These are phyloP conservation scores for Talaromyces sp. DNA, from an alignment of 2,329 filamentous ascomycete species.

Conservation along the genomic window DNA sequence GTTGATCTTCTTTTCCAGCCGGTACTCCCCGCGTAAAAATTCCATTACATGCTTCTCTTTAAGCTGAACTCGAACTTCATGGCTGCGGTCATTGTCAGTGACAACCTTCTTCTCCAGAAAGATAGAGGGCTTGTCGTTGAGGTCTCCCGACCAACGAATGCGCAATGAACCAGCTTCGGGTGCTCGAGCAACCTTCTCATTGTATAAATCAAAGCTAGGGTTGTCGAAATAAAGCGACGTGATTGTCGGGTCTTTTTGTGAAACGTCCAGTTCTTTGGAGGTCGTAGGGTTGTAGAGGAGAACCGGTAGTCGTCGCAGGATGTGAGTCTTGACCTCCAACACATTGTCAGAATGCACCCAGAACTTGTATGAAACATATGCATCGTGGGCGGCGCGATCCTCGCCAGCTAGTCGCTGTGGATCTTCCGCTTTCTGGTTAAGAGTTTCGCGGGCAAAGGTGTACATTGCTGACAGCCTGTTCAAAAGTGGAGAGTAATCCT, in stretches of 20 bases:
- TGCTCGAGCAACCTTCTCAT: constrained; percentile 71
- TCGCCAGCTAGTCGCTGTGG: constrained; percentile 38
- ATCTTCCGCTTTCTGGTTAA: constrained; percentile 47
- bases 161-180: constrained; percentile 75
- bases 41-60: constrained; percentile 91
- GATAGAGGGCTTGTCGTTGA: constrained; percentile 72
- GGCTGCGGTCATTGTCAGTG: constrained; percentile 66
- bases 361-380: constrained; percentile 85
- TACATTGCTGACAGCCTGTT: constrained; percentile 92
- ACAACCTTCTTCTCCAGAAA: constrained; percentile 85
- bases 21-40: constrained; percentile 81
- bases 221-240: constrained; percentile 97
- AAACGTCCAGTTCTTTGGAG: constrained; percentile 73
- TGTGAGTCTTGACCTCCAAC: constrained; percentile 92
- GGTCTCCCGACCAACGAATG: constrained; percentile 84
- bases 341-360: constrained; percentile 96
- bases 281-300: constrained; percentile 87
- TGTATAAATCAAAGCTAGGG: constrained; percentile 77
- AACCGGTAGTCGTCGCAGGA: constrained; percentile 81
- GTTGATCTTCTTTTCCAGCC: constrained; percentile 81
- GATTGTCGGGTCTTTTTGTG: constrained; percentile 75
- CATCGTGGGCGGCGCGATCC: constrained; percentile 51
- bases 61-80: constrained; percentile 73
- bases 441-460: constrained; percentile 80
- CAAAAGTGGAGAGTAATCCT: constrained; percentile 84